phyloP scores from a whole-genome alignment of 2,329 filamentous ascomycete species.

The Pyricularia pennisetigena region DNA sequence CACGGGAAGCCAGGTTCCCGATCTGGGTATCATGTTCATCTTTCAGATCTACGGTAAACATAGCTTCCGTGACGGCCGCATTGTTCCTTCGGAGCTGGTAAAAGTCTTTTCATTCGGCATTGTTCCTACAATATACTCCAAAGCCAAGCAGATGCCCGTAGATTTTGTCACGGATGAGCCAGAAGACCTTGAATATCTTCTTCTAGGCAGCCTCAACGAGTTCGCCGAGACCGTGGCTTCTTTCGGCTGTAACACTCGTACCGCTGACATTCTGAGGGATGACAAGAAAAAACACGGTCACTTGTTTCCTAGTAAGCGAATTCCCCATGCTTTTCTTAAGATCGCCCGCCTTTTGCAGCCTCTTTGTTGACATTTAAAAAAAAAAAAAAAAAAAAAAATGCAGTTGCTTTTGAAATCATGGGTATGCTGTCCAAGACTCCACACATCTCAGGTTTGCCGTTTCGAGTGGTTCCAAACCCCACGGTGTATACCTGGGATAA shows the following conservation, averaged over 20 bases:
- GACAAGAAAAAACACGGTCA: slow-evolving; percentile 30
- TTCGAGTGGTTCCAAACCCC: slow-evolving; percentile 46
- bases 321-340: neutral
- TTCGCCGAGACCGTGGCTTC: slow-evolving; percentile 40
- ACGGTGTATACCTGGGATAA: slow-evolving; percentile 45
- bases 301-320: slow-evolving; percentile 35
- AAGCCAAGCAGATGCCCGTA: slow-evolving; percentile 11
- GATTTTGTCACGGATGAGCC: slow-evolving; percentile 21
- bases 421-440: slow-evolving; percentile 45
- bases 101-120: slow-evolving; percentile 47
- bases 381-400: neutral
- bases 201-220: slow-evolving; percentile 38
- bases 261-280: slow-evolving; percentile 32
- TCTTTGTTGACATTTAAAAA: neutral
- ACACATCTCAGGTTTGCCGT: slow-evolving; percentile 37
- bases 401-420: slow-evolving; percentile 47
- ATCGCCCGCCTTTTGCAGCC: neutral
- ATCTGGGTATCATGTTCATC: slow-evolving; percentile 44
- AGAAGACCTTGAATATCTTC: slow-evolving; percentile 30
- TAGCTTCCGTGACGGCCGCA: slow-evolving; percentile 35
- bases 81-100: slow-evolving; percentile 41
- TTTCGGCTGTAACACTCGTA: slow-evolving; percentile 43
- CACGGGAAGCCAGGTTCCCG: slow-evolving; percentile 31
- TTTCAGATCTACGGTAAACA: slow-evolving; percentile 41
- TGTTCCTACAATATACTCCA: slow-evolving; percentile 42